phyloP scores from a whole-genome alignment of 805 yeast genomes.

The Barnettozyma wickerhamii region DNA sequence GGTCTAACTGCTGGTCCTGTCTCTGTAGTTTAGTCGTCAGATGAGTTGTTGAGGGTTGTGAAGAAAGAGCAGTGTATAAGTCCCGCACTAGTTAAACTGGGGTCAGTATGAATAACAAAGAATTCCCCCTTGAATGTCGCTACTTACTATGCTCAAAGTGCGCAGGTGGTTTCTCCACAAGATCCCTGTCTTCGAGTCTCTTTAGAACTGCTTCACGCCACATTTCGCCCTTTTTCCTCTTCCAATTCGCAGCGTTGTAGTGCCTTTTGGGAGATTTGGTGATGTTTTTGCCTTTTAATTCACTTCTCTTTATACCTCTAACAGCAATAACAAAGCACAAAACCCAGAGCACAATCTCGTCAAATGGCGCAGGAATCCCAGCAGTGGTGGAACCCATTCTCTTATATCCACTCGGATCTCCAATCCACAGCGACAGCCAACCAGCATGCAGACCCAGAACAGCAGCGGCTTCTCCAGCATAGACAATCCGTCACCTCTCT shows the following conservation, averaged over 20 bases:
- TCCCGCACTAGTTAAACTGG: constrained; percentile 25
- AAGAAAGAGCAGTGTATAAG: constrained; percentile 16
- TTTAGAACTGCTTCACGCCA: constrained; percentile 11
- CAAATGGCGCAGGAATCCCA: neutral
- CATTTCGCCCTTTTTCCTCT: too few species aligned
- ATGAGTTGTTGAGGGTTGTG: constrained; percentile 9
- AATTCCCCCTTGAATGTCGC: too few species aligned
- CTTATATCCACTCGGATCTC: constrained; percentile 3
- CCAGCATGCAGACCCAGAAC: neutral
- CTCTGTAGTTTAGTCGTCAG: constrained; percentile 20
- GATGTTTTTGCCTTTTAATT: too few species aligned
- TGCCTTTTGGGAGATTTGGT: too few species aligned
- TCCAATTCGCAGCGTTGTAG: too few species aligned
- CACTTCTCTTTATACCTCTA: too few species aligned
- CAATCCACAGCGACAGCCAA: constrained; percentile 6
- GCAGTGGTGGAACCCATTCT: constrained; percentile 5
- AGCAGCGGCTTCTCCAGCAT: neutral
- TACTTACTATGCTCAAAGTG: constrained; percentile 13
- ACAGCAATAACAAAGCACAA: too few species aligned
- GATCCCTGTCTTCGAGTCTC: constrained; percentile 16
- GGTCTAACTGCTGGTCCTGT: constrained; percentile 25
- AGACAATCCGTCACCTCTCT: neutral
- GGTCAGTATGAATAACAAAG: too few species aligned
- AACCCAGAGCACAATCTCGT: neutral
- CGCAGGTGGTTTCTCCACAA: constrained; percentile 6